Conservation (phyloP, 352 stramenopile species). For the Globisporangium acanthophoron region DNA sequence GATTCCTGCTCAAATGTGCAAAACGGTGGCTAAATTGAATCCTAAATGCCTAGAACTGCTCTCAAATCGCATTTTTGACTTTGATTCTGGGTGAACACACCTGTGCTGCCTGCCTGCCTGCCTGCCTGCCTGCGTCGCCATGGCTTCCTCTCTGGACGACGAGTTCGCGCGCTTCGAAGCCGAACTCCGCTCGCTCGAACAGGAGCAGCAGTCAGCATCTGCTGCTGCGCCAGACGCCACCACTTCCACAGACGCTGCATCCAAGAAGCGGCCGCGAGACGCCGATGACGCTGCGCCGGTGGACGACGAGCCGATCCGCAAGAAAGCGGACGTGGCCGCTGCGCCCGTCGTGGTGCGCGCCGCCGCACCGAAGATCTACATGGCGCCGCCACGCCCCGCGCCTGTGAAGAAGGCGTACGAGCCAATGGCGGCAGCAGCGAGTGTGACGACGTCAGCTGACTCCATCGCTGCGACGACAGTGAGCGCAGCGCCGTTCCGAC, state of each 20-base stretch:
- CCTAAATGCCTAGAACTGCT: not conserved
- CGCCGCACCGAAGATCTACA: constrained; percentile 60
- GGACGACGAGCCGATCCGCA: constrained; percentile 12
- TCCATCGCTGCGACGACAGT: not conserved
- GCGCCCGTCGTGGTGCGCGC: constrained; percentile 25
- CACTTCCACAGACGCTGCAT: not conserved
- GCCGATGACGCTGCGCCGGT: constrained; percentile 11
- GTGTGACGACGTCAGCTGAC: not conserved
- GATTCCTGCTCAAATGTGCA: not conserved
- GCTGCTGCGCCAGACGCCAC: not conserved
- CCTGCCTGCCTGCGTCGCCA: too few species aligned
- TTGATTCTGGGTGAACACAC: not conserved
- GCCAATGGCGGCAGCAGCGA: not conserved
- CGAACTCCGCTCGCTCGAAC: constrained; percentile 73
- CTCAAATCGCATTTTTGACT: not conserved
- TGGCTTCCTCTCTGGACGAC: constrained; percentile 42
- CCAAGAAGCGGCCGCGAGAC: constrained; percentile 26
- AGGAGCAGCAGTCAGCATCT: constrained; percentile 14
- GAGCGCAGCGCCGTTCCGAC: constrained; percentile 2
- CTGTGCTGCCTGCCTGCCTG: not conserved
- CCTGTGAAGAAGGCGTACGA: constrained; percentile 25
- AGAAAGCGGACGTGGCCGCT: constrained; percentile 21
- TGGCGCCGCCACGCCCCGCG: constrained; percentile 55
- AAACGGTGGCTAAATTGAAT: not conserved
- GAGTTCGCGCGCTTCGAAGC: constrained; percentile 82